Evolutionary conservation across 768 basidiomycete species (phyloP).

Genomic region (Podaxis mareebaensis): DNA sequence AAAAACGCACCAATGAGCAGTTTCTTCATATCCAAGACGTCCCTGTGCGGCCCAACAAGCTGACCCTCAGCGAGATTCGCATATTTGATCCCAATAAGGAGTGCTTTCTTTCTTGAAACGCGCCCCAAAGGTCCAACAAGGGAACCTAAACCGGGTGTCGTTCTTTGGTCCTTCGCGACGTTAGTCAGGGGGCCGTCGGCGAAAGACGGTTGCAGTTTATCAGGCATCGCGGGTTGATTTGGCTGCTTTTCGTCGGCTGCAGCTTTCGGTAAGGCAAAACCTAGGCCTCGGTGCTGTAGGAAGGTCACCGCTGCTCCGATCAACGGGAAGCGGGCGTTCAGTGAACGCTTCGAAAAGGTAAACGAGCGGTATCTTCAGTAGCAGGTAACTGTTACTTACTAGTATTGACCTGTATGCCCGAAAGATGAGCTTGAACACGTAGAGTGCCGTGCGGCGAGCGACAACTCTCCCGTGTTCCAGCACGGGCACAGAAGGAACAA

Average conservation of each 20-base stretch:
- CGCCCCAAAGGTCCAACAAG: too few relatives aligned
- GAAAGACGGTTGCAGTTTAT: background rate
- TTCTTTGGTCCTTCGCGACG: background rate
- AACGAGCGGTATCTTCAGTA: background rate
- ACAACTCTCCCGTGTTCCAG: background rate
- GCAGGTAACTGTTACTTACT: background rate
- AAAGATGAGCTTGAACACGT: background rate
- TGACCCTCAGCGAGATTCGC: conserved; percentile 19
- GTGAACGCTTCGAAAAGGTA: background rate
- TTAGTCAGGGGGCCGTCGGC: background rate
- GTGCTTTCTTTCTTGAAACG: conserved; percentile 28
- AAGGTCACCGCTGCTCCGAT: background rate
- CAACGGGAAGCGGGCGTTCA: background rate
- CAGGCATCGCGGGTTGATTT: background rate
- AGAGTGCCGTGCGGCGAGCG: background rate
- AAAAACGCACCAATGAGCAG: conserved; percentile 36
- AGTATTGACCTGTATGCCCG: background rate
- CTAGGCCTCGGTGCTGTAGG: background rate
- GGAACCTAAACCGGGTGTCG: background rate
- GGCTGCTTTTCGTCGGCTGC: background rate
- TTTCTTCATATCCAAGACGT: conserved; percentile 33
- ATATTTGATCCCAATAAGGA: conserved; percentile 39
- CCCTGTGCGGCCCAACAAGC: conserved; percentile 38
- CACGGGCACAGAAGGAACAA: background rate
- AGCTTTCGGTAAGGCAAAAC: background rate